phyloP scores from a whole-genome alignment of 139 green algal genomes.

The Asterochloris erici region DNA sequence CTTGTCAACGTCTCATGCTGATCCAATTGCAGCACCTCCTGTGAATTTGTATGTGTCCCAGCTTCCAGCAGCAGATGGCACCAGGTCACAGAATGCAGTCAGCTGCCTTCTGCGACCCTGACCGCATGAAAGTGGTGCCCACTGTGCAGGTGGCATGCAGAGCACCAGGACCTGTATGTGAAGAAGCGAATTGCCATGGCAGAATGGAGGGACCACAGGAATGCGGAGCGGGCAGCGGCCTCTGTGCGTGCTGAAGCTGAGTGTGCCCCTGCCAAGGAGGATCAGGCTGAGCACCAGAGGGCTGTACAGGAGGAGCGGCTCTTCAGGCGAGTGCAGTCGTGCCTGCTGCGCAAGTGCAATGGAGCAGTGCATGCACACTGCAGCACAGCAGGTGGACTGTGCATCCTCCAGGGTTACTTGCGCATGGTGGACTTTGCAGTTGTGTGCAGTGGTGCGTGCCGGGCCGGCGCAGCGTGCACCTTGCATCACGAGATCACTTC shows the following conservation, averaged over 20 bases:
- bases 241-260: not conserved
- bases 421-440: not conserved
- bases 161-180: conserved; percentile 13
- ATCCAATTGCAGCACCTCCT: too few relatives aligned
- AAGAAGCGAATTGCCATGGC: conserved; percentile 16
- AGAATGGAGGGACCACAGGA: conserved; percentile 10
- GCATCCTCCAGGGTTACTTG: not conserved
- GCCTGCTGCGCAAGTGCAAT: not conserved
- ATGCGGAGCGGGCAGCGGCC: conserved; percentile 4
- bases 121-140: not conserved
- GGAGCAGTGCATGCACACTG: not conserved
- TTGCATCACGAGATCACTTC: not conserved
- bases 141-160: conserved; percentile 16
- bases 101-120: not conserved
- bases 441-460: not conserved
- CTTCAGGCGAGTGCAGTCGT: not conserved
- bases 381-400: not conserved
- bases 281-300: not conserved
- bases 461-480: not conserved
- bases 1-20: too few relatives aligned
- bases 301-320: not conserved
- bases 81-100: too few relatives aligned
- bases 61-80: too few relatives aligned
- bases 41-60: too few relatives aligned
- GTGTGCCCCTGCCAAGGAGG: not conserved